These are phyloP conservation scores for Colletotrichum sp. DNA, from an alignment of 2,329 filamentous ascomycete species.

Conservation along the genomic window DNA sequence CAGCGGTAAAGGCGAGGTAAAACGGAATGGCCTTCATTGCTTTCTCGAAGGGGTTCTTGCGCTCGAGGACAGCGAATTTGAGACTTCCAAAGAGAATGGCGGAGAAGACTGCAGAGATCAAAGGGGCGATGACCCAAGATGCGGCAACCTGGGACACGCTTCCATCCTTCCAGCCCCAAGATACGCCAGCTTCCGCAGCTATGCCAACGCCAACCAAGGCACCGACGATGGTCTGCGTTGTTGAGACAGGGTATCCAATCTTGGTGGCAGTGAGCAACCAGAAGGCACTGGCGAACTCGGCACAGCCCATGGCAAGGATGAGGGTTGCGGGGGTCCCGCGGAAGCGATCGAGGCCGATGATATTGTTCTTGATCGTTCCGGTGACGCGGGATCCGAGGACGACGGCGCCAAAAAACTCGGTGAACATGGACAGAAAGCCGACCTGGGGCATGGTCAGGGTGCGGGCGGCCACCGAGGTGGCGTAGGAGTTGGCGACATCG, in stretches of 20 bases:
- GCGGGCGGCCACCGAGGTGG: conserved; percentile 54
- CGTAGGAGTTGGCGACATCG: conserved; percentile 49
- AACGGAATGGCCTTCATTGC: conserved; percentile 25
- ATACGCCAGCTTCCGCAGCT: conserved; percentile 32
- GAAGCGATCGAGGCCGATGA: conserved; percentile 43
- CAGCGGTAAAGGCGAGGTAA: conserved; percentile 28
- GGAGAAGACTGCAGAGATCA: conserved; percentile 21
- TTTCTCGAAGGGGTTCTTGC: conserved; percentile 21
- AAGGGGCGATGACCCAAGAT: conserved; percentile 24
- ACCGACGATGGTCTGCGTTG: conserved; percentile 18
- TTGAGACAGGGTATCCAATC: conserved; percentile 19
- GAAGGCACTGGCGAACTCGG: conserved; percentile 18
- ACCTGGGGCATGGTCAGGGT: conserved; percentile 57
- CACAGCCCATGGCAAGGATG: conserved; percentile 14
- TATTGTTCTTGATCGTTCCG: conserved; percentile 46
- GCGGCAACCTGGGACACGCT: conserved; percentile 26
- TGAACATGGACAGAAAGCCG: conserved; percentile 51
- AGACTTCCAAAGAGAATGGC: conserved; percentile 22
- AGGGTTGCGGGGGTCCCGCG: conserved; percentile 23
- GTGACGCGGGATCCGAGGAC: conserved; percentile 51
- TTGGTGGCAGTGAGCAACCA: conserved; percentile 19
- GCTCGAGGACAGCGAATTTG: conserved; percentile 21
- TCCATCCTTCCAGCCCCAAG: conserved; percentile 22
- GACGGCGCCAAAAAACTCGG: conserved; percentile 58
- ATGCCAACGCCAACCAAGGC: conserved; percentile 24